A percentile compares a stretch with the other conserved stretches of the same genome.
phyloP scores from a whole-genome alignment of 1,284 basidiomycete species.

The Sanguinoderma infundibulare region DNA sequence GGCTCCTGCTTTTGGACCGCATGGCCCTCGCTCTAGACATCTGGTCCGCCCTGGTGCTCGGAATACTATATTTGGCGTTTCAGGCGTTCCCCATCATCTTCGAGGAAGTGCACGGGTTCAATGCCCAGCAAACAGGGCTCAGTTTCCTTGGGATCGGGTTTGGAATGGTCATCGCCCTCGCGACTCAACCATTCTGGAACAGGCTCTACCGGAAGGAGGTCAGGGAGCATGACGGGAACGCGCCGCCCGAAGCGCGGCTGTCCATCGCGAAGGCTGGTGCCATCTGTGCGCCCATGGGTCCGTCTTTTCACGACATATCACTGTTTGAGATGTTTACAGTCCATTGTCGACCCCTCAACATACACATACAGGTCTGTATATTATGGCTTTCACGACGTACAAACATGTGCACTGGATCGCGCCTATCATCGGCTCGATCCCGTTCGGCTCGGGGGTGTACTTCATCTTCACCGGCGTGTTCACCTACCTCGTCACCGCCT shows the following conservation, averaged over 20 bases:
- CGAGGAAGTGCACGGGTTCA: slow-evolving; percentile 62
- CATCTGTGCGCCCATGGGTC: slow-evolving; percentile 61
- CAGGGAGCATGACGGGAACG: slow-evolving; percentile 45
- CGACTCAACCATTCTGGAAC: slow-evolving; percentile 70
- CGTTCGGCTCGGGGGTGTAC: slow-evolving; percentile 62
- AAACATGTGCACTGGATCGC: slow-evolving; percentile 72
- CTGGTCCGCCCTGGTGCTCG: slow-evolving; percentile 56
- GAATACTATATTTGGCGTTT: slow-evolving; percentile 78
- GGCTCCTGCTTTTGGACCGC: slow-evolving; percentile 69
- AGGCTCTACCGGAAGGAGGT: slow-evolving; percentile 38
- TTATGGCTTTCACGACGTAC: slow-evolving; percentile 78
- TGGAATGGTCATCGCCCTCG: slow-evolving; percentile 62
- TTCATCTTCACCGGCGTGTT: slow-evolving; percentile 73
- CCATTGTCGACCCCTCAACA: no score
- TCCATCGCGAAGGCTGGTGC: slow-evolving; percentile 73
- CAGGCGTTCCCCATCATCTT: slow-evolving; percentile 78
- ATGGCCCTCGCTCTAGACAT: slow-evolving; percentile 77
- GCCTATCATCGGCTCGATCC: slow-evolving; percentile 66
- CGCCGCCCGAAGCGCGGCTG: slow-evolving; percentile 74
- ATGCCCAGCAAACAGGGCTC: slow-evolving; percentile 62
- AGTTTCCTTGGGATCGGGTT: slow-evolving; percentile 76
- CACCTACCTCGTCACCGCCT: slow-evolving; percentile 74
- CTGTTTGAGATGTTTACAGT: no score
- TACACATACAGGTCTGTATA: slow-evolving; percentile 59
- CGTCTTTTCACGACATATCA: background rate